Evolutionary conservation across 176 grass and related monocot genomes (phyloP).

Genomic region (Aechmea fasciata): DNA sequence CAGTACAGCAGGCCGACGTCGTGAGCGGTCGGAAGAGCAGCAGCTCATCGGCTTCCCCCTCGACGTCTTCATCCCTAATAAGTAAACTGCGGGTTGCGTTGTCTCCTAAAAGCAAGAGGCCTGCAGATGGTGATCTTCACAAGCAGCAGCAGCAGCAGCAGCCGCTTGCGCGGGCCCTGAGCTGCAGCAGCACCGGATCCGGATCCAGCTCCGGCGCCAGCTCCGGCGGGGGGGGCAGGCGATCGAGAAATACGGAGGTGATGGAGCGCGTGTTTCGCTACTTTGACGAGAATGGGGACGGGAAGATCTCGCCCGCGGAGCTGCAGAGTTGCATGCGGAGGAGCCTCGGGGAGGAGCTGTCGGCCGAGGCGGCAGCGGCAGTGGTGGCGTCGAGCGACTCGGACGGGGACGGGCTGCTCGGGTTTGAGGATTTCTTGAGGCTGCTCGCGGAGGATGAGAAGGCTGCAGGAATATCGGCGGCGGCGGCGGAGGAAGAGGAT

Average conservation of each 20-base stretch:
- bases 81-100: neutral
- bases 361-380: constrained; percentile 2
- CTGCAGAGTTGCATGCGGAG: constrained; percentile 21
- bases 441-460: constrained; percentile 11
- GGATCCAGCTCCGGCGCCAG: too few relatives aligned
- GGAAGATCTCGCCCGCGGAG: constrained; percentile 43
- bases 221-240: too few relatives aligned
- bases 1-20: neutral
- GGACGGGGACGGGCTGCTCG: neutral
- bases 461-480: constrained; percentile 18
- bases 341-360: neutral
- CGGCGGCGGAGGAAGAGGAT: constrained; percentile 20
- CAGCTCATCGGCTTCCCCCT: neutral
- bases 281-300: constrained; percentile 48
- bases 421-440: neutral
- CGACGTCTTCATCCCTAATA: neutral
- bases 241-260: neutral
- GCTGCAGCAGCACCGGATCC: neutral
- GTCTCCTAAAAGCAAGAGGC: neutral
- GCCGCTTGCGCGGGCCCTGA: neutral
- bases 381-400: constrained; percentile 14
- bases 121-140: neutral
- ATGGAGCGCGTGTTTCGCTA: constrained; percentile 17
- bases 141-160: neutral
- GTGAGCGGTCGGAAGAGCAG: neutral